A percentile compares a stretch with the other conserved stretches of the same genome.
Evolutionary conservation across 2,329 filamentous ascomycete species (phyloP).

Genomic region (Atkinsonella hypoxylon): DNA sequence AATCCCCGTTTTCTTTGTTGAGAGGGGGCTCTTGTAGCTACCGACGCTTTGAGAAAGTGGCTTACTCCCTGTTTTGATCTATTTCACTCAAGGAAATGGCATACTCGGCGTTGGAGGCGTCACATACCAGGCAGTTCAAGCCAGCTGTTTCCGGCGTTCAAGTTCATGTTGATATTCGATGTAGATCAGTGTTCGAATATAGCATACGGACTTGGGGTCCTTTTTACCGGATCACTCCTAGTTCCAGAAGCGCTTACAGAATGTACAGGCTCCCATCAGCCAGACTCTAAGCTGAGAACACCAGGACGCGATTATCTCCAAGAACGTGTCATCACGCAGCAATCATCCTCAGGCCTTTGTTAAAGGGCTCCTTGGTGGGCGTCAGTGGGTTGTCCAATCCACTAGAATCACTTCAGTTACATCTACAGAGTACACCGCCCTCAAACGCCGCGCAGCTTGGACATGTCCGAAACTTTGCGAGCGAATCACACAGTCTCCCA

Average conservation of each 20-base stretch:
- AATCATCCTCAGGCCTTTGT: no score
- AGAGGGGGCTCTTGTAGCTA: neutral
- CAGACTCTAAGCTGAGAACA: neutral
- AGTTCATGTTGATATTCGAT: neutral
- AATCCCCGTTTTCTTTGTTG: neutral
- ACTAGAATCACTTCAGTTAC: no score
- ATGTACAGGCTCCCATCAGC: neutral
- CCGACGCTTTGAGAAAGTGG: neutral
- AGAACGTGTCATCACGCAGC: no score
- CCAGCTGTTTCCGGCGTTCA: constrained; percentile 2
- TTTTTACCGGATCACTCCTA: neutral
- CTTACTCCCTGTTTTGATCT: neutral
- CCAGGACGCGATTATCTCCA: no score
- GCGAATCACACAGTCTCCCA: constrained; percentile 25
- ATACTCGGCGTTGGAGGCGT: constrained; percentile 7
- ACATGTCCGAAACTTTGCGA: neutral
- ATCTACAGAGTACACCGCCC: no score
- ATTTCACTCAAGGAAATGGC: constrained; percentile 1
- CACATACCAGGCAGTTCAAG: constrained; percentile 7
- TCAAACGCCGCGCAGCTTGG: neutral
- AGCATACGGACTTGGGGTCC: neutral
- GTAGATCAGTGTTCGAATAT: neutral
- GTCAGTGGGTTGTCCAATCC: no score
- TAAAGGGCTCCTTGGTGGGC: no score
- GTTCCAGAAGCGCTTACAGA: neutral